These are phyloP conservation scores for Pouteria glomerata DNA, from an alignment of 148 eudicot species.

Conservation along the genomic window DNA sequence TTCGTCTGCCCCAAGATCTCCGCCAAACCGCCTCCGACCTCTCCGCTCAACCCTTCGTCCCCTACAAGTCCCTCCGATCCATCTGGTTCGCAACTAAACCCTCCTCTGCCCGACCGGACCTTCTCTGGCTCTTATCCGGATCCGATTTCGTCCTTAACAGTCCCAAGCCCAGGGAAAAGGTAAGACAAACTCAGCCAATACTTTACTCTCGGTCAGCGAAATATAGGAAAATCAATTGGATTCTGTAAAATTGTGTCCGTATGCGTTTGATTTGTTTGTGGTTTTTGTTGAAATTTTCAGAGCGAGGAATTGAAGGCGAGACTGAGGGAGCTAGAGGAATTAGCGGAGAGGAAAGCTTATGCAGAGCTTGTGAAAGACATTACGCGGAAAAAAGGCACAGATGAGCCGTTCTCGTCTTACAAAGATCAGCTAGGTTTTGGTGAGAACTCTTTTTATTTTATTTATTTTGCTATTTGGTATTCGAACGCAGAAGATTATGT, in stretches of 20 bases:
- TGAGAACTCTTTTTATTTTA: conserved; percentile 19
- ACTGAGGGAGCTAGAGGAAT: conserved; percentile 63
- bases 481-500: too few species aligned
- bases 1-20: conserved; percentile 34
- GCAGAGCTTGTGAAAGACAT: conserved; percentile 89
- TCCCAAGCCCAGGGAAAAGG: conserved; percentile 87
- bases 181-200: too few species aligned
- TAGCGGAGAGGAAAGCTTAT: conserved; percentile 84
- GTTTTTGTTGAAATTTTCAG: conserved; percentile 24
- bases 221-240: too few species aligned
- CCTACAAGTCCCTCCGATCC: conserved; percentile 57
- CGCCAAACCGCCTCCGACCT: conserved; percentile 42
- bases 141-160: conserved; percentile 49
- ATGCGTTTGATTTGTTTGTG: background rate
- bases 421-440: conserved; percentile 97
- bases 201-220: too few species aligned
- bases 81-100: conserved; percentile 60
- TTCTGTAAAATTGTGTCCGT: background rate
- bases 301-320: conserved; percentile 86
- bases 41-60: conserved; percentile 37
- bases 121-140: conserved; percentile 41
- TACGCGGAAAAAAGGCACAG: conserved; percentile 50
- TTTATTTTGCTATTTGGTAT: too few species aligned
- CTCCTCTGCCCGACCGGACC: conserved; percentile 35
- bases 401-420: conserved; percentile 91